A percentile compares a stretch with the other conserved stretches of the same genome.
These are phyloP conservation scores for Colletotrichum godetiae DNA, from an alignment of 2,329 filamentous ascomycete species.

Conservation along the genomic window DNA sequence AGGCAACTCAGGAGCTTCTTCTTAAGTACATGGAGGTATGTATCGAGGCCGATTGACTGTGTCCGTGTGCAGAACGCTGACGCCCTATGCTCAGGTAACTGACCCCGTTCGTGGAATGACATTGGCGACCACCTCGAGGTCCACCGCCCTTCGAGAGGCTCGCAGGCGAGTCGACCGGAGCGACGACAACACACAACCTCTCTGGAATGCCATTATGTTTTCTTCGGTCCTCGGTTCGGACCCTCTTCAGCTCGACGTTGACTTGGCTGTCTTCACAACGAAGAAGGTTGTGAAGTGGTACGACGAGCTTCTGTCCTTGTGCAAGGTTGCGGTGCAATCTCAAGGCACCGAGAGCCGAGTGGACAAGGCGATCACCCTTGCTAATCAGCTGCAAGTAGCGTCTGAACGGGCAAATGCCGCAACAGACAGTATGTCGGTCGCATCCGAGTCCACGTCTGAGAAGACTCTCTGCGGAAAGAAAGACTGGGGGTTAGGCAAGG, in stretches of 20 bases:
- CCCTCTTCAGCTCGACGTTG: not conserved
- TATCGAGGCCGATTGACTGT: too few species aligned
- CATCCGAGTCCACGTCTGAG: not conserved
- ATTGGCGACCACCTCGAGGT: not conserved
- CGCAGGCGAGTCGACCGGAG: not conserved
- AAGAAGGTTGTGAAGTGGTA: not conserved
- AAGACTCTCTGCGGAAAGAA: not conserved
- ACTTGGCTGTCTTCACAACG: not conserved
- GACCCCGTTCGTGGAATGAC: not conserved
- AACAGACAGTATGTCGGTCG: not conserved
- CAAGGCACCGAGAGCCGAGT: not conserved
- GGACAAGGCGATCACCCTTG: not conserved
- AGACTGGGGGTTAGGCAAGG: not conserved
- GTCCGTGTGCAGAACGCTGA: not conserved
- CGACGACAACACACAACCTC: not conserved
- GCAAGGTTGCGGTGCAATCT: not conserved
- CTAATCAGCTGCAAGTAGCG: not conserved
- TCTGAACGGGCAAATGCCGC: not conserved
- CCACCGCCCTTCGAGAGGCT: not conserved
- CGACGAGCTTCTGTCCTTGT: not conserved
- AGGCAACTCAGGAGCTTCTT: not conserved
- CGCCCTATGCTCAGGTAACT: not conserved
- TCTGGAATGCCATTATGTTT: not conserved
- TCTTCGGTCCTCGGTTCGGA: not conserved
- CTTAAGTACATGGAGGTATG: not conserved